Percentiles rank a stretch among this genome's conserved stretches.
phyloP scores from a whole-genome alignment of 176 grass and related monocot genomes.

The Zea luxurians region DNA sequence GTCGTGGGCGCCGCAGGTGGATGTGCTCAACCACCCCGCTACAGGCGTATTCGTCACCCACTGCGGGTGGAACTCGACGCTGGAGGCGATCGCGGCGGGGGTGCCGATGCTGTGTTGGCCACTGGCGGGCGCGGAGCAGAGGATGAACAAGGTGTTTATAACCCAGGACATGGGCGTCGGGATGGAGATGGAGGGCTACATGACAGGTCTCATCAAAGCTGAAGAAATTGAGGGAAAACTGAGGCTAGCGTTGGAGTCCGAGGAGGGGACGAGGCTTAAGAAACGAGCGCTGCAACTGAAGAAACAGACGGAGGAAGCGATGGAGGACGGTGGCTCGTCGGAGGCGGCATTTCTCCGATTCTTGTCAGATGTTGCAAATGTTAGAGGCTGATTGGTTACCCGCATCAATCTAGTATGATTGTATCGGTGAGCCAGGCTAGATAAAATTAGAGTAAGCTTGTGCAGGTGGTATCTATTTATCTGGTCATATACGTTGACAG shows the following conservation, averaged over 20 bases:
- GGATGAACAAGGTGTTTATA: slow-evolving; percentile 34
- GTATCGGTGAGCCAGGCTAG: too few relatives aligned
- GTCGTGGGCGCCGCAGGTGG: slow-evolving; percentile 36
- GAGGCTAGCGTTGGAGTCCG: slow-evolving; percentile 31
- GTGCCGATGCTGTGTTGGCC: slow-evolving; percentile 44
- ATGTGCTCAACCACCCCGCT: slow-evolving; percentile 26
- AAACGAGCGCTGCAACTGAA: slow-evolving; percentile 3
- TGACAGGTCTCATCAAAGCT: slow-evolving; percentile 13
- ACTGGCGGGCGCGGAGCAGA: slow-evolving; percentile 37
- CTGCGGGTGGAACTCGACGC: slow-evolving; percentile 55
- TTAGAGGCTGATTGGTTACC: neutral
- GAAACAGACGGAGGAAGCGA: slow-evolving; percentile 15
- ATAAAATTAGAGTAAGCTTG: too few relatives aligned
- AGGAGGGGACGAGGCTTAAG: slow-evolving; percentile 18
- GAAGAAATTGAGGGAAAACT: slow-evolving; percentile 35
- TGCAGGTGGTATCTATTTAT: too few relatives aligned
- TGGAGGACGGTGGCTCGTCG: slow-evolving; percentile 38
- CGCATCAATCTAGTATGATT: too few relatives aligned
- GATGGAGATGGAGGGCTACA: slow-evolving; percentile 30
- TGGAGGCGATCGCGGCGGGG: slow-evolving; percentile 31
- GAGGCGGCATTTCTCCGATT: slow-evolving; percentile 26
- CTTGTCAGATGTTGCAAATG: neutral
- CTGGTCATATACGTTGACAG: too few relatives aligned
- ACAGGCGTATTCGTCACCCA: slow-evolving; percentile 43
- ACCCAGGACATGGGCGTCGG: slow-evolving; percentile 25